Conservation (phyloP, 495 filamentous ascomycete genomes). For the Rhypophila decipiens region DNA sequence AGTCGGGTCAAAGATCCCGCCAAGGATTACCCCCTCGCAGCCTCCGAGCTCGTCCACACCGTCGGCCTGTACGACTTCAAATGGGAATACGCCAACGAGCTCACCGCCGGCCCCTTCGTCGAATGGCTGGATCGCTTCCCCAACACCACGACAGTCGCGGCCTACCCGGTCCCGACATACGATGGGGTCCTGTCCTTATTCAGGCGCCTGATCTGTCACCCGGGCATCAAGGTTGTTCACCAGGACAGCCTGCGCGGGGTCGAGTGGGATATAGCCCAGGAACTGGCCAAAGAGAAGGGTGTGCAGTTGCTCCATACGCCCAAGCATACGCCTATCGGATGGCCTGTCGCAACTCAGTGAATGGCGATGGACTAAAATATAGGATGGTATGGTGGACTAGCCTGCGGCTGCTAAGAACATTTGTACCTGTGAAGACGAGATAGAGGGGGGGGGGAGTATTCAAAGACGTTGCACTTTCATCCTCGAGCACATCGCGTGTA, state of each 20-base stretch:
- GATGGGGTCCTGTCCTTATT: conserved; percentile 1
- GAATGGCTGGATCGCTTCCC: conserved; percentile 18
- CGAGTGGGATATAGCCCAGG: conserved; percentile 6
- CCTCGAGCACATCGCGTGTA: too few relatives aligned
- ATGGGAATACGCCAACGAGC: conserved; percentile 2
- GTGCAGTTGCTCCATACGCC: conserved; percentile 7
- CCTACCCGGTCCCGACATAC: conserved; percentile 12
- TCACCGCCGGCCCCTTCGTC: conserved; percentile 21
- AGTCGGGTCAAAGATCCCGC: not conserved
- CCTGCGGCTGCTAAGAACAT: too few relatives aligned
- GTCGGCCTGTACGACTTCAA: conserved; percentile 24
- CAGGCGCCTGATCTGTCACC: conserved; percentile 9
- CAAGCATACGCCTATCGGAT: not conserved
- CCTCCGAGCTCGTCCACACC: conserved; percentile 9
- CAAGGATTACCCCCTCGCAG: conserved; percentile 8
- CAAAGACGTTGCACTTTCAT: too few relatives aligned
- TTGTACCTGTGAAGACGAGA: too few relatives aligned
- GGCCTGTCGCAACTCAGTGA: too few relatives aligned
- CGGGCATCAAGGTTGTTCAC: conserved; percentile 9
- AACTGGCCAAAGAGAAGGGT: conserved; percentile 7
- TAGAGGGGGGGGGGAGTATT: too few relatives aligned
- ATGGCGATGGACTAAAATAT: too few relatives aligned
- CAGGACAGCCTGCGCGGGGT: conserved; percentile 10
- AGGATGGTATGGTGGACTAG: too few relatives aligned
- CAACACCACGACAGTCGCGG: conserved; percentile 14